phyloP scores from a whole-genome alignment of 768 basidiomycete species.

The Suillus cothurnatus region DNA sequence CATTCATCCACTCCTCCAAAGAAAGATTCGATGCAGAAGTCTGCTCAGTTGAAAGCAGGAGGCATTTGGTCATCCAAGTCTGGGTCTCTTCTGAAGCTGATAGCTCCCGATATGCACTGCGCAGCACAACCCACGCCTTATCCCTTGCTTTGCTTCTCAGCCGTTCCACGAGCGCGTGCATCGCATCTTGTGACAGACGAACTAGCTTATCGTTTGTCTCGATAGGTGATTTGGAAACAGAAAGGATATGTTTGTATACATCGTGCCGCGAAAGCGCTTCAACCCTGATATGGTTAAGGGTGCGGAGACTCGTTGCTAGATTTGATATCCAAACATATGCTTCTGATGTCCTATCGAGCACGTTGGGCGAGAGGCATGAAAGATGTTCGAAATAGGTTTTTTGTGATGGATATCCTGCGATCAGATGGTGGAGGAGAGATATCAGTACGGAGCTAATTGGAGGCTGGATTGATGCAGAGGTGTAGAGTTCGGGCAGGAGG shows the following conservation, averaged over 20 bases:
- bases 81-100: slow-evolving; percentile 40
- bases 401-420: slow-evolving; percentile 66
- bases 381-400: slow-evolving; percentile 41
- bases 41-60: slow-evolving; percentile 45
- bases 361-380: slow-evolving; percentile 24
- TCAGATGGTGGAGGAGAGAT: slow-evolving; percentile 60
- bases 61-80: slow-evolving; percentile 49
- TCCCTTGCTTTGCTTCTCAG: slow-evolving; percentile 53
- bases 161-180: slow-evolving; percentile 45
- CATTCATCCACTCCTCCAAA: slow-evolving; percentile 58
- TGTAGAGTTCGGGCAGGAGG: slow-evolving; percentile 54
- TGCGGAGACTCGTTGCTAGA: slow-evolving; percentile 54
- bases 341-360: slow-evolving; percentile 40
- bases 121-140: slow-evolving; percentile 60
- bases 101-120: slow-evolving; percentile 66
- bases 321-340: slow-evolving; percentile 52
- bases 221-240: slow-evolving; percentile 8
- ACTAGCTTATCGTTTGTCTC: slow-evolving; percentile 7
- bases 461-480: slow-evolving; percentile 20
- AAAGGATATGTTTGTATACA: slow-evolving; percentile 28
- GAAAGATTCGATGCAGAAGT: slow-evolving; percentile 28
- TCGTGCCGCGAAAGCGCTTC: slow-evolving; percentile 42
- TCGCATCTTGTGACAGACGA: slow-evolving; percentile 41
- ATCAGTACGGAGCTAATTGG: slow-evolving; percentile 39
- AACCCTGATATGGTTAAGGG: slow-evolving; percentile 55